phyloP scores from a whole-genome alignment of 768 basidiomycete species.

The Chalciporus pseudorubinellus region DNA sequence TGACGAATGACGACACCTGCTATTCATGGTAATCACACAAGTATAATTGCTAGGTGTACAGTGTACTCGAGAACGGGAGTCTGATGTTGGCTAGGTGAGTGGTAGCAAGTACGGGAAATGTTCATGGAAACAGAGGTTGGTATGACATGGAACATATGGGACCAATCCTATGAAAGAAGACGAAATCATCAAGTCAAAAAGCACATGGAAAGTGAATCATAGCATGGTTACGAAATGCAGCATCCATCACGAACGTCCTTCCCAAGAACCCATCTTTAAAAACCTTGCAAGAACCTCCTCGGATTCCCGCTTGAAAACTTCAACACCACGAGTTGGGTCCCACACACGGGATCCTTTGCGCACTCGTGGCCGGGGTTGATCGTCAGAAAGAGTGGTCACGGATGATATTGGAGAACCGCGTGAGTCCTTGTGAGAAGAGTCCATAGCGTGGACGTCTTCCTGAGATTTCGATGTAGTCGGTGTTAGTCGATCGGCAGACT shows the following conservation, averaged over 20 bases:
- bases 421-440: conserved; percentile 10
- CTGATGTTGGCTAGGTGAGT: no score
- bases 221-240: not conserved
- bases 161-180: not conserved
- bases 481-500: conserved; percentile 7
- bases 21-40: not conserved
- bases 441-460: conserved; percentile 1
- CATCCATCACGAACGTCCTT: conserved; percentile 38
- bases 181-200: not conserved
- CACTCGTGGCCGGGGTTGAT: conserved; percentile 29
- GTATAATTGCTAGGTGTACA: no score
- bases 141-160: not conserved
- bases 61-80: no score
- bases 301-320: conserved; percentile 81
- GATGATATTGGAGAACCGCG: conserved; percentile 52
- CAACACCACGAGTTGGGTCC: conserved; percentile 84
- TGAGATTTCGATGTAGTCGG: conserved; percentile 6
- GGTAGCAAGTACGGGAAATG: no score
- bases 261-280: conserved; percentile 74
- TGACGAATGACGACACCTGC: conserved; percentile 6
- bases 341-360: conserved; percentile 65
- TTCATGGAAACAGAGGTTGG: not conserved
- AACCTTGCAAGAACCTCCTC: conserved; percentile 86
- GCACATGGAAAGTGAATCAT: not conserved
- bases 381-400: conserved; percentile 43